Evolutionary conservation across 331 rosid genomes (phyloP).

Genomic region (Ulmus americana): DNA sequence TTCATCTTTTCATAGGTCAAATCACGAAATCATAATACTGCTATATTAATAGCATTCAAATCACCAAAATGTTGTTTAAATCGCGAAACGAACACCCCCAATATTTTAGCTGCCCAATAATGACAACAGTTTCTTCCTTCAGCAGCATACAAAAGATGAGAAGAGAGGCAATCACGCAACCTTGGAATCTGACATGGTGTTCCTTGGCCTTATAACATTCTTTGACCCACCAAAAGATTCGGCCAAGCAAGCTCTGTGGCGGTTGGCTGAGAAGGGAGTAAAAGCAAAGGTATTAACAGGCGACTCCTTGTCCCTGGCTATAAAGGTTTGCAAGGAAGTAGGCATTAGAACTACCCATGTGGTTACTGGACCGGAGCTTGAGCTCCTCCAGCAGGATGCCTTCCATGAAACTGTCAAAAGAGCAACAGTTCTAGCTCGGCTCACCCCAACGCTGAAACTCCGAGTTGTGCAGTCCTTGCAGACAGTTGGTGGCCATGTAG

Average conservation of each 20-base stretch:
- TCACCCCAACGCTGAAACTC: slow-evolving; percentile 72
- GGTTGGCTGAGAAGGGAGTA: slow-evolving; percentile 75
- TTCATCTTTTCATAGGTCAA: no score
- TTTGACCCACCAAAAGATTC: slow-evolving; percentile 85
- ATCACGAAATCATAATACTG: no score
- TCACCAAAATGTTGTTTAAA: no score
- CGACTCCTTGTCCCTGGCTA: slow-evolving; percentile 62
- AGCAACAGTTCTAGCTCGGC: slow-evolving; percentile 77
- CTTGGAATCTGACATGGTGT: slow-evolving; percentile 60
- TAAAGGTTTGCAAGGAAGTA: slow-evolving; percentile 70
- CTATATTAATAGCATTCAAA: no score
- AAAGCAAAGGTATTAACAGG: slow-evolving; percentile 78
- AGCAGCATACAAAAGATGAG: slow-evolving; percentile 28
- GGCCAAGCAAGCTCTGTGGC: slow-evolving; percentile 73
- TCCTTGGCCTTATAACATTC: slow-evolving; percentile 73
- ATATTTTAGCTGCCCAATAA: not conserved
- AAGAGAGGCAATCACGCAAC: slow-evolving; percentile 23
- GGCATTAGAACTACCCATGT: slow-evolving; percentile 65
- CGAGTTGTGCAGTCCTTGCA: slow-evolving; percentile 76
- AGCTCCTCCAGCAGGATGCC: slow-evolving; percentile 52
- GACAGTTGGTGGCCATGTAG: slow-evolving; percentile 53
- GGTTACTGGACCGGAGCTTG: slow-evolving; percentile 74
- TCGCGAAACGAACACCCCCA: no score
- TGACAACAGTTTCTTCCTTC: slow-evolving; percentile 4
- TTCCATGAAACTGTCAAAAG: slow-evolving; percentile 60